These are phyloP conservation scores for Botrytis sinoallii DNA, from an alignment of 2,329 filamentous ascomycete genomes.

Conservation along the genomic window DNA sequence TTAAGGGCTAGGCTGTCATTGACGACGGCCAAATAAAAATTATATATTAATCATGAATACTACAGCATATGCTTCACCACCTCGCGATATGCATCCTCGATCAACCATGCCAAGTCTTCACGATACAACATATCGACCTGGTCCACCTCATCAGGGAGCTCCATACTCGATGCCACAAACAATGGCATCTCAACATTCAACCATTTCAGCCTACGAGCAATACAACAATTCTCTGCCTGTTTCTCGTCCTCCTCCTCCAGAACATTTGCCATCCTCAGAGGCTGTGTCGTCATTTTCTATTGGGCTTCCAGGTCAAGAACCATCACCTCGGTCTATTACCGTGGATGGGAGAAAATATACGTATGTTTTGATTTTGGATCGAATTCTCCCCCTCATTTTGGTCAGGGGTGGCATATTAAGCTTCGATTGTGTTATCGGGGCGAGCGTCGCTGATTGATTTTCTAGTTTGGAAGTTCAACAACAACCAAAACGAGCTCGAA, in stretches of 20 bases:
- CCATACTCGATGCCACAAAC: constrained; percentile 28
- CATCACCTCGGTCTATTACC: constrained; percentile 23
- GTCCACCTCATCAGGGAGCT: constrained; percentile 20
- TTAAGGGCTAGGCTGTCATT: not conserved
- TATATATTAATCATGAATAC: constrained; percentile 24
- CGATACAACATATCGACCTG: constrained; percentile 24
- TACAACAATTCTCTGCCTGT: constrained; percentile 22
- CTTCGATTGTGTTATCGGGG: not conserved
- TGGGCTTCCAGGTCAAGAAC: constrained; percentile 24
- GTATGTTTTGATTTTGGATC: constrained; percentile 25
- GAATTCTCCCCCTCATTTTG: not conserved
- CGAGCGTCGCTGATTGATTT: constrained; percentile 22
- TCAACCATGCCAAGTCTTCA: constrained; percentile 23
- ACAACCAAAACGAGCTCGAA: constrained; percentile 87
- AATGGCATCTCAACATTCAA: constrained; percentile 26
- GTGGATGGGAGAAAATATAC: constrained; percentile 34
- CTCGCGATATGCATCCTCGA: constrained; percentile 24
- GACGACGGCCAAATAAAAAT: not conserved
- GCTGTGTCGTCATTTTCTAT: constrained; percentile 24
- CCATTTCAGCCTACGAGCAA: constrained; percentile 23
- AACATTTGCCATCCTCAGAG: constrained; percentile 24
- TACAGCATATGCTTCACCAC: constrained; percentile 30
- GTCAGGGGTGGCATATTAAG: not conserved
- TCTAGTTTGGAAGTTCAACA: constrained; percentile 76
- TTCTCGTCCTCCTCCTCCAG: constrained; percentile 26